Evolutionary conservation across 768 basidiomycete species (phyloP).

Genomic region (Collybia sordida): DNA sequence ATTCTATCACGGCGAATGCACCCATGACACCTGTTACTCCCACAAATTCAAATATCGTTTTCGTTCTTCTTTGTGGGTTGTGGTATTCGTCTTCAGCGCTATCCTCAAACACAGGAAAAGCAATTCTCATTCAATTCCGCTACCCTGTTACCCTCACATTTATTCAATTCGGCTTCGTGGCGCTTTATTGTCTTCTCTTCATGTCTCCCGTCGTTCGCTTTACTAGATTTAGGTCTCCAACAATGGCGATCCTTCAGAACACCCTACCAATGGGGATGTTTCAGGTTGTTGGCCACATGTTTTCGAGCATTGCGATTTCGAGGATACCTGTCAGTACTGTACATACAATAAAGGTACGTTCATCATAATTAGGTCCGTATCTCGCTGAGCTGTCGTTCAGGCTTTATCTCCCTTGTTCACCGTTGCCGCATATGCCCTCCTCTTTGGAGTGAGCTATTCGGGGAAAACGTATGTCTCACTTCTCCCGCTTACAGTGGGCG

Average conservation of each 20-base stretch:
- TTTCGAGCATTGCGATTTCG: constrained; percentile 96
- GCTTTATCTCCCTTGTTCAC: constrained; percentile 97
- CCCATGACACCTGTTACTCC: constrained; percentile 28
- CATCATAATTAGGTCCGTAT: not conserved
- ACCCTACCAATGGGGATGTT: constrained; percentile 97
- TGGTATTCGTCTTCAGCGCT: constrained; percentile 96
- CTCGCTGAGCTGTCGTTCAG: constrained; percentile 38
- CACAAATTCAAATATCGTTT: constrained; percentile 41
- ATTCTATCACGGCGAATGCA: constrained; percentile 20
- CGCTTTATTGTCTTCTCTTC: constrained; percentile 79
- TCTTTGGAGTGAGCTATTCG: constrained; percentile 94
- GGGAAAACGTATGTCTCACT: constrained; percentile 89
- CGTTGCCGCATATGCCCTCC: constrained; percentile 89
- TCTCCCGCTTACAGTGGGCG: constrained; percentile 91
- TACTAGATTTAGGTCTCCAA: constrained; percentile 69
- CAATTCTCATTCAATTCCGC: constrained; percentile 88
- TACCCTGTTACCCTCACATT: constrained; percentile 98
- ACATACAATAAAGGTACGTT: constrained; percentile 94
- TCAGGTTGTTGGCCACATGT: constrained; percentile 97
- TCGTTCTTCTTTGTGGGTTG: constrained; percentile 79
- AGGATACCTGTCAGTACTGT: constrained; percentile 96
- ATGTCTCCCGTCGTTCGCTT: constrained; percentile 76
- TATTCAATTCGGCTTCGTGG: constrained; percentile 95
- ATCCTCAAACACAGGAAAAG: constrained; percentile 95
- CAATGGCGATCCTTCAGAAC: constrained; percentile 65